Conservation (phyloP, 139 green algal genomes). For the Chlamydomonas sphaeroides region DNA sequence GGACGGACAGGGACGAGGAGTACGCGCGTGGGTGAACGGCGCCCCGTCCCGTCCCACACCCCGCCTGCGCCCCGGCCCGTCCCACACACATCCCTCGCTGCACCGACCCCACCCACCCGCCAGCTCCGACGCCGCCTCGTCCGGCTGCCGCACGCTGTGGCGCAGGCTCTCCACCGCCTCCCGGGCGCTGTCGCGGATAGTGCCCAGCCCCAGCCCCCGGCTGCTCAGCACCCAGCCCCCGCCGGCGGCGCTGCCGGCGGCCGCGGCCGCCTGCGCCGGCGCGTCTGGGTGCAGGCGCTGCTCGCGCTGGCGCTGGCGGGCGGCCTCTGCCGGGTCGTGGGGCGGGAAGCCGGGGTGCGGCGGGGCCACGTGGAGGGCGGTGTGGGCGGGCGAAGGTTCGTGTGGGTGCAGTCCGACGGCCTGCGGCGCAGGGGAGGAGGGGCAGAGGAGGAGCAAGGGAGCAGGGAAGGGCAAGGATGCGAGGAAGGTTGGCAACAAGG, state of each 20-base stretch:
- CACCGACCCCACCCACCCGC: constrained; percentile 7
- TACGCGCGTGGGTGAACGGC: too few species aligned
- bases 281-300: neutral
- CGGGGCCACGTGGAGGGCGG: constrained; percentile 4
- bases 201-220: neutral
- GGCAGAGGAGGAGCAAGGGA: too few species aligned
- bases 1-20: too few species aligned
- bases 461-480: too few species aligned
- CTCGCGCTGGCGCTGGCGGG: neutral
- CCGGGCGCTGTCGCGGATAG: constrained; percentile 11
- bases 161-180: neutral
- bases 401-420: neutral
- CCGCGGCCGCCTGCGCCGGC: too few species aligned
- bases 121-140: constrained; percentile 35
- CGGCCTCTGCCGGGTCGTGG: constrained; percentile 16
- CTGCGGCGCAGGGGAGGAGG: too few species aligned
- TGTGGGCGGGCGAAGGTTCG: constrained; percentile 3
- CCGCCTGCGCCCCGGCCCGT: too few species aligned
- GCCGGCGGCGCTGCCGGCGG: too few species aligned
- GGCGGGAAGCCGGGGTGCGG: neutral
- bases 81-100: too few species aligned
- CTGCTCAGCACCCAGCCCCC: neutral
- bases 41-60: too few species aligned
- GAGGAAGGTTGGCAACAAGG: too few species aligned
- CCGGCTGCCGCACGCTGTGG: constrained; percentile 20